phyloP scores from a whole-genome alignment of 257 asterid species.

The Ocimum tenuiflorum region DNA sequence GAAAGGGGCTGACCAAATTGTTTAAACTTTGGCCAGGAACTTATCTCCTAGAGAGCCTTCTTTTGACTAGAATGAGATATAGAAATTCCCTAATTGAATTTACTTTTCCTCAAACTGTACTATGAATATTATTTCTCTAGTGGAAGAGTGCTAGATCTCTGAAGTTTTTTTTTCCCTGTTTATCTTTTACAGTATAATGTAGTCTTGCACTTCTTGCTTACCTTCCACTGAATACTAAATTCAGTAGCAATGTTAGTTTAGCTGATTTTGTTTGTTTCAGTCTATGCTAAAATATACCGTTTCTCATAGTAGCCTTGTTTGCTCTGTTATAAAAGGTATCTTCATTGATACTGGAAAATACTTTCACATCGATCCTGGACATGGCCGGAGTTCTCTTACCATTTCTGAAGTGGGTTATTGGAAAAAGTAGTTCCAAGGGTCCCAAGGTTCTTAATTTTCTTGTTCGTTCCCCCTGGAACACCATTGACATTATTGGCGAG shows the following conservation, averaged over 20 bases:
- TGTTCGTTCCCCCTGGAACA: conserved; percentile 96
- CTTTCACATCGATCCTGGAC: conserved; percentile 95
- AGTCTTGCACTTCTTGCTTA: conserved; percentile 4
- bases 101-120: background rate
- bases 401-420: conserved; percentile 83
- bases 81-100: background rate
- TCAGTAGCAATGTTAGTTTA: conserved; percentile 8
- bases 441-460: conserved; percentile 66
- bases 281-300: background rate
- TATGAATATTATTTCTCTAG: background rate
- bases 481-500: conserved; percentile 78
- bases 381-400: conserved; percentile 96
- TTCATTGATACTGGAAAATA: conserved; percentile 76
- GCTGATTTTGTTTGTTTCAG: background rate
- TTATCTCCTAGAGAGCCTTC: background rate
- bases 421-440: conserved; percentile 72
- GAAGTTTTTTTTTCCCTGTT: background rate
- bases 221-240: background rate
- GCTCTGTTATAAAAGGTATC: conserved; percentile 50
- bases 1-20: background rate
- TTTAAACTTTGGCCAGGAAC: background rate
- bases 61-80: background rate
- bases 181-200: background rate
- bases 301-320: conserved; percentile 2
- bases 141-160: background rate